Base-by-base conservation (phyloP, 2,329 filamentous ascomycete genomes). In the Clonostachys sp. region DNA sequence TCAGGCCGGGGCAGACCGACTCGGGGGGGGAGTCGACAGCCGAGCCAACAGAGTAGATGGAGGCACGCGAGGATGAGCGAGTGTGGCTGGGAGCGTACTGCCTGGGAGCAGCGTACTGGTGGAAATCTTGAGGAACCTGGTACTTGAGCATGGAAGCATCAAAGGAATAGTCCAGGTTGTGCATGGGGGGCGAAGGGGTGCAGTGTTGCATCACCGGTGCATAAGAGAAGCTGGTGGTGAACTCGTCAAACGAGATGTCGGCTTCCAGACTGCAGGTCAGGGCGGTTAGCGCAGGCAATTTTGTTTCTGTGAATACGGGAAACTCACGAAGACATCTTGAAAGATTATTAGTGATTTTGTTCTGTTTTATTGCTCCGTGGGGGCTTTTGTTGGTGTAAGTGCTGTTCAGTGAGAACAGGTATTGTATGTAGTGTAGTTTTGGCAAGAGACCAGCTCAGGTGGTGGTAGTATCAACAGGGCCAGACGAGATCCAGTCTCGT, bases 1-100 rank as follows among this genome's bases (percentile, higher is more conserved):
- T 86, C 57, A 81, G 74, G 55, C 79, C 75, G 17, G 85, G 87
- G 70, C 80, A 77, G 57, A 83, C 74, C 41, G 87, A 87, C 63
- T 87, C 86, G 47, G 76, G 71, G 53, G 73, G 71, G 51, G 79
- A 80, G 44, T 71, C 65, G 33, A 59, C 58, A n/a, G 62, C 81
- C 41, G 86, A 89, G 63, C 86, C 78, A 45, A 55, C 49, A 10
- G 67, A 71, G 72, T 84, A 86, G 59, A 81, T 70, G 52, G 86
- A 87, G 45, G 78, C 77, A 58, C 83, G 80, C 54, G 85, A 88
- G 50, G 77, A 75, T 59, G 80, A 81, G 61, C 83, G 81, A 63
- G 72, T 74, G 63, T 88, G 83, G 54, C 70, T 72, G 50, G 67
- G 68, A 61, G 65, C 64, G 63, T 35, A 41, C 14, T 17, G 40